phyloP scores from a whole-genome alignment of 768 basidiomycete species.

The Kwoniella dejecticola region DNA sequence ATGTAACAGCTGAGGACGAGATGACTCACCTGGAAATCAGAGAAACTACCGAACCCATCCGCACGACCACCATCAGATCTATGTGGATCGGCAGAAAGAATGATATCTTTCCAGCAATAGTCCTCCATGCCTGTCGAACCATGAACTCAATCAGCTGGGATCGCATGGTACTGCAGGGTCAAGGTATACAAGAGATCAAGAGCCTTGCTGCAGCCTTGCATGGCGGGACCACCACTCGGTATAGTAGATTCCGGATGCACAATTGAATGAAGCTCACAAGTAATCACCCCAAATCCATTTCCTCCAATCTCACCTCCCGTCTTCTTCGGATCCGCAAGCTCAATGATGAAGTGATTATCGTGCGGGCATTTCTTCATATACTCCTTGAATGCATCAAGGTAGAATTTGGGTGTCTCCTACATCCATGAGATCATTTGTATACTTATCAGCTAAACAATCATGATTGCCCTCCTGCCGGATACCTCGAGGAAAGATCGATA shows the following conservation, averaged over 20 bases:
- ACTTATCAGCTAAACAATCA: too few relatives aligned
- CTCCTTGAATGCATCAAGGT: slow-evolving; percentile 4
- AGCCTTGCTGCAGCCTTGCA: too few relatives aligned
- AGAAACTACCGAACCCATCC: slow-evolving; percentile 41
- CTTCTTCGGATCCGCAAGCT: slow-evolving; percentile 25
- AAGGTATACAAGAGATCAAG: too few relatives aligned
- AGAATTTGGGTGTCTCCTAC: slow-evolving; percentile 7
- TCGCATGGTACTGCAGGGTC: too few relatives aligned
- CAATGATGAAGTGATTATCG: slow-evolving; percentile 38
- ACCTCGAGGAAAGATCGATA: too few relatives aligned
- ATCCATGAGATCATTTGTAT: not conserved
- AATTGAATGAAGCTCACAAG: slow-evolving; percentile 40
- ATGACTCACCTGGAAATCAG: slow-evolving; percentile 33
- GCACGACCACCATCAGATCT: slow-evolving; percentile 28
- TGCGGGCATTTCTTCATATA: slow-evolving; percentile 4
- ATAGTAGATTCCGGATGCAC: too few relatives aligned
- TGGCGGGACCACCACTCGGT: too few relatives aligned
- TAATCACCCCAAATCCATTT: slow-evolving; percentile 42
- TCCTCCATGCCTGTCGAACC: slow-evolving; percentile 51
- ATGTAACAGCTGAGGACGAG: too few relatives aligned
- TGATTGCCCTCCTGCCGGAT: too few relatives aligned
- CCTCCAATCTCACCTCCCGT: slow-evolving; percentile 25
- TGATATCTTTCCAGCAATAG: slow-evolving; percentile 43
- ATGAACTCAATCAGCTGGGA: too few relatives aligned
- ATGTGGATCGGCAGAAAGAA: slow-evolving; percentile 38